Base-by-base conservation (phyloP, 2,329 filamentous ascomycete genomes). In the Escovopsis weberi region DNA sequence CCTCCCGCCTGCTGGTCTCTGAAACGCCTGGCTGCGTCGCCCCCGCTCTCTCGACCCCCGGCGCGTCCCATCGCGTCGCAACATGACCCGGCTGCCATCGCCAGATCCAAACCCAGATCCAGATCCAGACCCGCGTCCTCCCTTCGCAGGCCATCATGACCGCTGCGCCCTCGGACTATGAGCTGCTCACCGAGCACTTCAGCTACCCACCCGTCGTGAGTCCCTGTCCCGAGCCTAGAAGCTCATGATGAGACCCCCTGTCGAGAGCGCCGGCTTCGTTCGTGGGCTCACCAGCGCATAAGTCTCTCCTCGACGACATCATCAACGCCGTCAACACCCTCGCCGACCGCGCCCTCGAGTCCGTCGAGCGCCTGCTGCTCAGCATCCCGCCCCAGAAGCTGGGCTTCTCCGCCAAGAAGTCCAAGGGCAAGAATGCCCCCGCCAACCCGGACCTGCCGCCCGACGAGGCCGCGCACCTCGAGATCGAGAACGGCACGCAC, bases 311-410 rank as follows among this genome's bases (percentile, higher is more conserved):
- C 56, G 91, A 98, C 75, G 89, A 96, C 65, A 88, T 96, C 53
- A 94, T 96, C 67, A 95, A 96, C 69, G 84, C 82, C 43, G 79
- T 95, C 61, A 98, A 96, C 67, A 85, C 89, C 55, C 76, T 95
- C 54, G 82, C 91, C 55, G 91, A 94, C 63, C 82, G 82, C 60
- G 88, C 86, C 42, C 80, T 94, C 55, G 85, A 85, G 55, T 85
- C 83, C 47, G 79, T 96, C 50, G 91, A 96, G 62, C 76, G 78
- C 43, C 85, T 85, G 1, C 78, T 98, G 18, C 69, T 85, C 39
- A 73, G 74, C 40, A 80, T 83, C 3, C 76, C 83, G 1, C 83
- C 88, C 0, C 70, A 80, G 26, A 72, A 77, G 12, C 75, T 98
- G 32, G 91, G 91, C n/a, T 96, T 95, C 66, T 71, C 72, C 54